phyloP scores from a whole-genome alignment of 2,329 filamentous ascomycete genomes.

The Talaromyces sp. region DNA sequence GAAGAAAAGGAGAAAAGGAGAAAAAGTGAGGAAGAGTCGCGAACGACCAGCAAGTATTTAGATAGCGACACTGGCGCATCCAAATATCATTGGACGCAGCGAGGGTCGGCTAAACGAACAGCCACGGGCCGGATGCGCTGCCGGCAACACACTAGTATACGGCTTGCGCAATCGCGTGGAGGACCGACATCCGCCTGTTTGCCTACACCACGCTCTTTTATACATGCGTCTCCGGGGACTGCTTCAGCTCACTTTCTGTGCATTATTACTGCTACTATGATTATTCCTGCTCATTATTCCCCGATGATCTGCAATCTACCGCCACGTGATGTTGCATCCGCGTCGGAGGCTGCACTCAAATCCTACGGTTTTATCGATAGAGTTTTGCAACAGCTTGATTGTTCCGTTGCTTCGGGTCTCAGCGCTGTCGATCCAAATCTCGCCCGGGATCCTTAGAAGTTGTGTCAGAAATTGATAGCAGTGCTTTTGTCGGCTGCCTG shows the following conservation, averaged over 20 bases:
- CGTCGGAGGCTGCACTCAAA: not conserved
- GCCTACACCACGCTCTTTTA: not conserved
- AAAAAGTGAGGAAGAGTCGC: not conserved
- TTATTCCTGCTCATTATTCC: not conserved
- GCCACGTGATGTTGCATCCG: not conserved
- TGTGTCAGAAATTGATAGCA: constrained; percentile 26
- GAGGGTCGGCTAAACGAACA: not conserved
- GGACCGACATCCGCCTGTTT: not conserved
- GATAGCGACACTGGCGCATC: not conserved
- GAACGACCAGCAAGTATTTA: not conserved
- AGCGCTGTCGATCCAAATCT: not conserved
- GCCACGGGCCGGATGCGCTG: not conserved
- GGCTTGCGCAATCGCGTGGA: not conserved
- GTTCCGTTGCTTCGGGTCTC: not conserved
- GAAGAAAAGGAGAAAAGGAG: not conserved
- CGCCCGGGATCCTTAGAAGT: not conserved
- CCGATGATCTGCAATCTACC: not conserved
- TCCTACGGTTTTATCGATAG: not conserved
- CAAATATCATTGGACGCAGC: not conserved
- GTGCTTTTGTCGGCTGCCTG: constrained; percentile 28
- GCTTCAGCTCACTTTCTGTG: not conserved
- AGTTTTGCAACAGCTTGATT: not conserved
- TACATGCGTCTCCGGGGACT: not conserved
- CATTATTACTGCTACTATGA: not conserved
- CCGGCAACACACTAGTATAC: not conserved